Percentiles rank a stretch among this genome's conserved stretches.
phyloP scores from a whole-genome alignment of 1,284 basidiomycete genomes.

The Sporisorium sorghi region DNA sequence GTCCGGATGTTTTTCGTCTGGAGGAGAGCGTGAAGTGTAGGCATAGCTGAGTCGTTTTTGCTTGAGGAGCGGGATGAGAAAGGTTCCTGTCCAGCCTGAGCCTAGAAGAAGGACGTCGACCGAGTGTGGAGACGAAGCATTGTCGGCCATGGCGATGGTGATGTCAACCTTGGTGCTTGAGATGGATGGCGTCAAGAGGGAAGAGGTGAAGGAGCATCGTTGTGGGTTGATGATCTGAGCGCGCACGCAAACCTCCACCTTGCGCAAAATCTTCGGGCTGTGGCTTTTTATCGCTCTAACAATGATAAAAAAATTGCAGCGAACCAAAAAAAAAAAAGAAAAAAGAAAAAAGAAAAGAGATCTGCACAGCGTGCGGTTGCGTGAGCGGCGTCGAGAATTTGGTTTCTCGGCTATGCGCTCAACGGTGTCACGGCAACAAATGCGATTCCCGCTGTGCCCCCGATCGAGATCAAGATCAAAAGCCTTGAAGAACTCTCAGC shows the following conservation, averaged over 20 bases:
- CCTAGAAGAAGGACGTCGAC: slow-evolving; percentile 77
- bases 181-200: slow-evolving; percentile 1
- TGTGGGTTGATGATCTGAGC: slow-evolving; percentile 9
- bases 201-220: too few species aligned
- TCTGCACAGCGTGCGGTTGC: too few species aligned
- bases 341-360: too few species aligned
- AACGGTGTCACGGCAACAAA: background rate
- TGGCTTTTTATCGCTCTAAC: background rate
- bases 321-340: too few species aligned
- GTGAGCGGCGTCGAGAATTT: too few species aligned
- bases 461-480: too few species aligned
- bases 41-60: slow-evolving; percentile 62
- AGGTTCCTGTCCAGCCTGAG: slow-evolving; percentile 78
- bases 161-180: background rate
- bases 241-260: slow-evolving; percentile 4
- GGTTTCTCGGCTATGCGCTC: too few species aligned
- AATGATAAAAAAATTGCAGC: too few species aligned
- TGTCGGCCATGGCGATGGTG: background rate
- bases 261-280: background rate
- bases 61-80: slow-evolving; percentile 75
- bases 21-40: slow-evolving; percentile 73
- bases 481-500: too few species aligned
- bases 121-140: background rate
- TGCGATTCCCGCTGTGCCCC: too few species aligned
- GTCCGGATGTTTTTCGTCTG: slow-evolving; percentile 61